Base-by-base conservation (phyloP, 371 early-diverging fungal species). In the Batrachochytrium dendrobatidis region DNA sequence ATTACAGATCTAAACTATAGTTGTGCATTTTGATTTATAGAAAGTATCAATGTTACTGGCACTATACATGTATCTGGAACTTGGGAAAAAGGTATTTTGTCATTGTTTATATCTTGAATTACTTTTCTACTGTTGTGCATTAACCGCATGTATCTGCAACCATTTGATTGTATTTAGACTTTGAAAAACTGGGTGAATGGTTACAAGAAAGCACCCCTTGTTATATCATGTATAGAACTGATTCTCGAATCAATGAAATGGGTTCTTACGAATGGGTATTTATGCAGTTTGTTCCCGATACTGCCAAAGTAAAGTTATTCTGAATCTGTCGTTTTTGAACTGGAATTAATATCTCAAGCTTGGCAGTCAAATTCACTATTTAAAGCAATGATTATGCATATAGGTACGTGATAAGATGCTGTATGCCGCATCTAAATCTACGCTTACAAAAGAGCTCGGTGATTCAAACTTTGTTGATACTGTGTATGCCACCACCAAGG, bases 391-490 rank as follows among this genome's bases (percentile, higher is more conserved):
- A 15, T 15, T 20, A 20, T 39, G 39, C 15, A 20, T 32, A 44
- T 43, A 80, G 57, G 83, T 91, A 29, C 80, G 92, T 20, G 87
- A 89, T 54, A 92, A 93, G 71, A 93, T 91, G 92, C 68, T 93
- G 44, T 90, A 90, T 65, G 92, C 93, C 15, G 81, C 91, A 3
- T 83, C 89, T 3, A 79, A 85, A 45, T 86, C 88, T 17, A 83
- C 86, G 2, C 67, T 91, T 61, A 77, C 82, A 12, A 89, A 83
- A 67, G 82, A 83, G 15, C 74, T 91, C 22, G 93, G 93, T 17
- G 88, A 88, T 44, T 75, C 83, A 43, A 79, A 80, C 45, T 90
- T 93, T 64, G 72, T 73, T 10, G 90, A 91, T 60, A 78, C 74
- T n/a, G 68, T 93, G 57, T 88, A 88, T 70, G 92, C 87, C 26